Evolutionary conservation across 495 filamentous ascomycete species (phyloP).

Genomic region (Achaetomiella virescens): DNA sequence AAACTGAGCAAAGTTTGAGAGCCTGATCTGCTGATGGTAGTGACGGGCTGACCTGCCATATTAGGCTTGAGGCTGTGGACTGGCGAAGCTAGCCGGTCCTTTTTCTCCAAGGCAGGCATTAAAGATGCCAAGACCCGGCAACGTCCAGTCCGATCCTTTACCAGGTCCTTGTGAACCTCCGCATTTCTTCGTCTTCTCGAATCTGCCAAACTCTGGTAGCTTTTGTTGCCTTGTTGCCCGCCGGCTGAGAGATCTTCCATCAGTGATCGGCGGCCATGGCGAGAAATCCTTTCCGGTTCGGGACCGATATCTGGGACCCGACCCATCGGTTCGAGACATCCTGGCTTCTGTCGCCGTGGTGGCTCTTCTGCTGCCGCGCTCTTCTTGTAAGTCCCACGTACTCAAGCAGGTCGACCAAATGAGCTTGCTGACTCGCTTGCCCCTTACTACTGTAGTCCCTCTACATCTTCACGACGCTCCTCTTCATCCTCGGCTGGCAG

Average conservation of each 20-base stretch:
- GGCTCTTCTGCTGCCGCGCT: conserved; percentile 53
- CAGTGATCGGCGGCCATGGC: conserved; percentile 10
- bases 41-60: background rate
- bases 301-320: conserved; percentile 47
- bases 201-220: background rate
- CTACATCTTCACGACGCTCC: conserved; percentile 64
- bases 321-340: conserved; percentile 66
- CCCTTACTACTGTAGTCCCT: conserved; percentile 41
- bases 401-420: background rate
- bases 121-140: conserved; percentile 1
- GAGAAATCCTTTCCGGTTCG: conserved; percentile 31
- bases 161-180: background rate
- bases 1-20: too few species aligned
- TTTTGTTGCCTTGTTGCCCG: background rate
- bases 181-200: background rate
- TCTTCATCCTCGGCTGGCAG: conserved; percentile 62
- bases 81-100: background rate
- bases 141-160: background rate
- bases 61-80: background rate
- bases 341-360: conserved; percentile 62
- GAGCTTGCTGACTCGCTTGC: background rate
- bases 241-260: background rate
- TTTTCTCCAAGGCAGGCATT: background rate
- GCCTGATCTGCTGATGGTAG: background rate
- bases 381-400: conserved; percentile 41